Evolutionary conservation across 495 filamentous ascomycete genomes (phyloP).

Genomic region (Aspergillus indologenus): DNA sequence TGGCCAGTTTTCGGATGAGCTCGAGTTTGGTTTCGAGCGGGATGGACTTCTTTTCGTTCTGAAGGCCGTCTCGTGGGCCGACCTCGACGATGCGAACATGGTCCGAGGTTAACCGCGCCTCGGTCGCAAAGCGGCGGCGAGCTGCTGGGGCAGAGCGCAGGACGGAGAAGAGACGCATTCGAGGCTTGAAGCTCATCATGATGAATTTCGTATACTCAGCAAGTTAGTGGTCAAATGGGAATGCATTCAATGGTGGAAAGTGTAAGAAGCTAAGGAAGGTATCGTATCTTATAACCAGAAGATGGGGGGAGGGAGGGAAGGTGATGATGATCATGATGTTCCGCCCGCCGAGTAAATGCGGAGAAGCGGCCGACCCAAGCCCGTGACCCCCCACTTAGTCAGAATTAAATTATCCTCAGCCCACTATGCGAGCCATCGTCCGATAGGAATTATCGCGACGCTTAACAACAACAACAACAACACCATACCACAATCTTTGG

Average conservation of each 20-base stretch:
- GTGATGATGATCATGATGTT: background rate
- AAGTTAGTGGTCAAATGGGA: background rate
- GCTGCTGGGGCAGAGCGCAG: slow-evolving; percentile 25
- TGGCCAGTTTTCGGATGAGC: slow-evolving; percentile 74
- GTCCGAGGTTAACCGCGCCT: slow-evolving; percentile 49
- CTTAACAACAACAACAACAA: no score
- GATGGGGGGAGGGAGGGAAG: slow-evolving; percentile 1
- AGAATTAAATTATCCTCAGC: slow-evolving; percentile 15
- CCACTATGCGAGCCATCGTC: slow-evolving; percentile 13
- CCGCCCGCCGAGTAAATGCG: slow-evolving; percentile 19
- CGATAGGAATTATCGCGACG: no score
- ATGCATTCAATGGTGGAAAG: background rate
- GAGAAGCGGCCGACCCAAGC: slow-evolving; percentile 18
- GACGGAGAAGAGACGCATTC: slow-evolving; percentile 32
- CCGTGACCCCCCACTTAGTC: slow-evolving; percentile 16
- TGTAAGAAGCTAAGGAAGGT: slow-evolving; percentile 1
- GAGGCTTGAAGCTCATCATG: slow-evolving; percentile 26
- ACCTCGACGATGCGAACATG: slow-evolving; percentile 81
- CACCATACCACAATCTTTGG: no score
- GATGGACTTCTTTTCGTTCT: slow-evolving; percentile 89
- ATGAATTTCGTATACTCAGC: background rate
- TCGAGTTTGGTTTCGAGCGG: slow-evolving; percentile 81
- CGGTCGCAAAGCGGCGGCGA: slow-evolving; percentile 38
- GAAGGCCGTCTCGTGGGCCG: slow-evolving; percentile 88
- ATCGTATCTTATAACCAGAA: slow-evolving; percentile 6